Evolutionary conservation across 2,329 filamentous ascomycete species (phyloP).

Genomic region (Colletotrichum godetiae): DNA sequence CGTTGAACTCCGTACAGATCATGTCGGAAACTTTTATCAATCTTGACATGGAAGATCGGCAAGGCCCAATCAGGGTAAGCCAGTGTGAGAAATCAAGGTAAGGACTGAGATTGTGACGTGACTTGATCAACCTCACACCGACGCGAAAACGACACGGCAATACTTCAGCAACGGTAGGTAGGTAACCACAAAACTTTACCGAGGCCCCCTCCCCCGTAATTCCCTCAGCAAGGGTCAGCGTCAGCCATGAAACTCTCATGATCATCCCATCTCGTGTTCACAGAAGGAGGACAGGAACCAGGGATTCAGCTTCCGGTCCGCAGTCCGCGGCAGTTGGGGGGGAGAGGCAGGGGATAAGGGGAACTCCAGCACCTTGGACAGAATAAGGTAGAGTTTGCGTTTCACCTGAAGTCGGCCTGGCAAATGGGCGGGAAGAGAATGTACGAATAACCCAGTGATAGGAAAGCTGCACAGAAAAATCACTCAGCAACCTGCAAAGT

Average conservation of each 20-base stretch:
- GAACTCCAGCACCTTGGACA: too few relatives aligned
- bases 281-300: background rate
- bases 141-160: background rate
- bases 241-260: background rate
- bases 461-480: background rate
- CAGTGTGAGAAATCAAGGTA: background rate
- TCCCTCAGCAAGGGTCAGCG: constrained; percentile 28
- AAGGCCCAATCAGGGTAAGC: background rate
- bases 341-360: background rate
- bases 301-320: constrained; percentile 17
- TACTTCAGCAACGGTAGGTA: background rate
- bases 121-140: background rate
- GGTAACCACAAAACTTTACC: too few relatives aligned
- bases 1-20: background rate
- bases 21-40: background rate
- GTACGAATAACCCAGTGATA: background rate
- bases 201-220: constrained; percentile 5
- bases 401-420: background rate
- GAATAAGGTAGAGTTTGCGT: constrained; percentile 12
- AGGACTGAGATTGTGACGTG: background rate
- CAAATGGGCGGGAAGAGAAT: too few relatives aligned
- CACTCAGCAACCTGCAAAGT: background rate
- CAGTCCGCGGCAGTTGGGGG: background rate
- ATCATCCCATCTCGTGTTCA: constrained; percentile 12
- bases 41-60: background rate